A percentile compares a stretch with the other conserved stretches of the same genome.
These are phyloP conservation scores for Miscanthus sacchariflorus DNA, from an alignment of 202 grass and related monocot species.

Conservation along the genomic window DNA sequence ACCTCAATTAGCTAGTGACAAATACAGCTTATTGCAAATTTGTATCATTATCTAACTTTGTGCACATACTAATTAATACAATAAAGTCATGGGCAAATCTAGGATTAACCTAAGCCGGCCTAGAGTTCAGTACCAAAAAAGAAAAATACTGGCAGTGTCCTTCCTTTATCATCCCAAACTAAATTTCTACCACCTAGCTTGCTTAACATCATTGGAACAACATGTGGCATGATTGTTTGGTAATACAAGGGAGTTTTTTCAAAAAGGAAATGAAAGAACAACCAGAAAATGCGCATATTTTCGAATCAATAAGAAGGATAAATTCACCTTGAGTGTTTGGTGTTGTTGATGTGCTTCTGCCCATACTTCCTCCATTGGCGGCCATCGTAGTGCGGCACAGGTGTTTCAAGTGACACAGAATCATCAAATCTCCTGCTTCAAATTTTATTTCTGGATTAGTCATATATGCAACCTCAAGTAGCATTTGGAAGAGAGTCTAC, in stretches of 20 bases:
- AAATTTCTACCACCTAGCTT: too few species aligned
- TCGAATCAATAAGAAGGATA: not conserved
- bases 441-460: not conserved
- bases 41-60: not conserved
- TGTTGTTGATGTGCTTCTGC: conserved; percentile 65
- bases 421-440: conserved; percentile 42
- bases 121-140: not conserved
- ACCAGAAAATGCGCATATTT: not conserved
- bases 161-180: not conserved
- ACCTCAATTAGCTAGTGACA: not conserved
- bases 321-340: conserved; percentile 59
- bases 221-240: conserved; percentile 1
- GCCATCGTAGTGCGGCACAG: conserved; percentile 62
- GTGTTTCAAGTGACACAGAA: conserved; percentile 45
- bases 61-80: too few species aligned
- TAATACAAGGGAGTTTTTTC: not conserved
- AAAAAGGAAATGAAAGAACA: not conserved
- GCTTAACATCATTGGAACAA: too few species aligned
- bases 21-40: not conserved
- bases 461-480: not conserved
- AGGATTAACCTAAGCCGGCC: not conserved
- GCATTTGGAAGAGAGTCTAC: not conserved
- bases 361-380: conserved; percentile 82
- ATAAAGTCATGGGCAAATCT: too few species aligned
- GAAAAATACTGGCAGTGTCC: not conserved